Base-by-base conservation (phyloP, 345 rosid genomes). In the Syzygium aqueum region DNA sequence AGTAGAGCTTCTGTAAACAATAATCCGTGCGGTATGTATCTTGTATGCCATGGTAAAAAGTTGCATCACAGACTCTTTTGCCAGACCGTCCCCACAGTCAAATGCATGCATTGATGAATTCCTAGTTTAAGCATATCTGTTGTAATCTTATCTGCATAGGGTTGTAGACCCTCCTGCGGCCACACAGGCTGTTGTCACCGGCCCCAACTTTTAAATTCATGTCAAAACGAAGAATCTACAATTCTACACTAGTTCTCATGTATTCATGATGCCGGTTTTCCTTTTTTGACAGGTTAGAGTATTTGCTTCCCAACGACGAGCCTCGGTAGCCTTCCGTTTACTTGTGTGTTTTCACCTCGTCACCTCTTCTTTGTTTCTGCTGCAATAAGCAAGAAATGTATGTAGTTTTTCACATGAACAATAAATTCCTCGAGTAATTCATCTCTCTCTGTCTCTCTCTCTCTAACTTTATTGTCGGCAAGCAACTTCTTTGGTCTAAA, bases 1-100 rank as follows among this genome's bases (percentile, higher is more conserved):
- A 84, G 86, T 96, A 86, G 98, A 96, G 95, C 98, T 96, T 87
- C 86, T 94, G 33, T 95, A 90, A 91, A 89, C 49, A 40, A 73
- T 40, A 73, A 19, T 73, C 49, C 4, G 3, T 37, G 8, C 2
- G 82, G 82, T 73, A 73, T 0, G 82, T 73, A 73, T 37, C 23
- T 37, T 73, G 82, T 19, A 73, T 73, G 80, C 12, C 85, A 19
- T 7, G 46, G 88, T 84, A 16, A 9, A 33, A 73, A 9, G 11
- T 67, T 73, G 25, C 46, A 5, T 37, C 12, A 3, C 3, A 8
- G 80, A 17, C 25, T 19, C 11, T 3, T 73, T 73, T 21, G 27
- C 1, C 82, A 5, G 82, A 73, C 27, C 2, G 3, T 37, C 49
- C 82, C 82, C 82, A 73, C 49, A 73, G 82, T 10, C 9, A 40